Conservation (phyloP, 2,329 filamentous ascomycete genomes). For the Malbranchea cinnamomea region DNA sequence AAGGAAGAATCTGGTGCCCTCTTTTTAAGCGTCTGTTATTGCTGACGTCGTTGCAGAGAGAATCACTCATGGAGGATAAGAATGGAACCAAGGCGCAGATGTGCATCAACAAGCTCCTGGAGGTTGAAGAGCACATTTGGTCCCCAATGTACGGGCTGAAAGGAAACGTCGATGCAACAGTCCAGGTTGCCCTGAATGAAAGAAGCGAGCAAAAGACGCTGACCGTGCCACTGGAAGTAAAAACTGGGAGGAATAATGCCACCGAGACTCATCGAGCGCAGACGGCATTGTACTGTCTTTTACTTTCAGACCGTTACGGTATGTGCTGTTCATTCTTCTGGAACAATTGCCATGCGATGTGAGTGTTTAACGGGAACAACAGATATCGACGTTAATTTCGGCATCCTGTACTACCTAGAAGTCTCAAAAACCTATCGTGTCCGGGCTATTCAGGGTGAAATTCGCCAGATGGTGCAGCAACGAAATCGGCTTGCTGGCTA, state of each 20-base stretch:
- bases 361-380: too few species aligned
- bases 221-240: constrained; percentile 87
- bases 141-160: constrained; percentile 95
- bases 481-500: constrained; percentile 80
- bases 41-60: constrained; percentile 33
- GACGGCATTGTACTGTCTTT: constrained; percentile 82
- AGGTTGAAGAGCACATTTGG: constrained; percentile 97
- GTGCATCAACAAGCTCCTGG: constrained; percentile 83
- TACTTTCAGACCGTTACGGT: constrained; percentile 83
- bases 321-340: constrained; percentile 12
- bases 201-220: constrained; percentile 50
- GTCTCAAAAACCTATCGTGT: constrained; percentile 74
- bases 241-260: constrained; percentile 70
- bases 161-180: constrained; percentile 93
- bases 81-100: constrained; percentile 63
- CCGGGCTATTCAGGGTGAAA: constrained; percentile 69
- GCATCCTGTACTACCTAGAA: constrained; percentile 90
- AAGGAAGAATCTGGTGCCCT: constrained; percentile 15
- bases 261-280: constrained; percentile 79
- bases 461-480: constrained; percentile 93
- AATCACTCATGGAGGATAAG: constrained; percentile 64
- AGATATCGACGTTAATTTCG: constrained; percentile 81
- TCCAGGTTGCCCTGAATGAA: constrained; percentile 71
- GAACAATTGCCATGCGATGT: too few species aligned
- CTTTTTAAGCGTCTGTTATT: constrained; percentile 5